Conservation (phyloP, 2,329 filamentous ascomycete species). For the Alternaria conjuncta region DNA sequence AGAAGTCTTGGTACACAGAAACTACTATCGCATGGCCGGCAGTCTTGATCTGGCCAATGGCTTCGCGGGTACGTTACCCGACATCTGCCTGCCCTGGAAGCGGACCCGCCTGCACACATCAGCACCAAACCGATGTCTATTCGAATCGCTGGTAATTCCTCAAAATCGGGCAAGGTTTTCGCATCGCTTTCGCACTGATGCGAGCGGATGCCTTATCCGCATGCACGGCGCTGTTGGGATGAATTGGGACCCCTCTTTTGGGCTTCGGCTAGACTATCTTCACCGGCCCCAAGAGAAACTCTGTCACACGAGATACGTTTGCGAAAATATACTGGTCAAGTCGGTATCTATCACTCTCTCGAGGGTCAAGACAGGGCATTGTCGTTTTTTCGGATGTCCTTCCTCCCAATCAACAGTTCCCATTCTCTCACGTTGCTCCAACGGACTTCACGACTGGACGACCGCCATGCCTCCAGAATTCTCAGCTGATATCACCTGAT, state of each 20-base stretch:
- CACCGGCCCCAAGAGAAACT: neutral
- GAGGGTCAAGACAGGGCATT: neutral
- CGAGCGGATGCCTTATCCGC: neutral
- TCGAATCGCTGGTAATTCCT: neutral
- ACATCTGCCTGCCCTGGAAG: neutral
- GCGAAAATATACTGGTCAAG: neutral
- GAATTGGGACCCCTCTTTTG: neutral
- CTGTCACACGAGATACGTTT: neutral
- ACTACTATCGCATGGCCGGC: neutral
- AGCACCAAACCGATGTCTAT: neutral
- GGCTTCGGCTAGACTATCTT: neutral
- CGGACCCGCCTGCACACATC: neutral
- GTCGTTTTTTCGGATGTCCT: neutral
- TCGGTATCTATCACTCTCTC: neutral
- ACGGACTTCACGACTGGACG: neutral
- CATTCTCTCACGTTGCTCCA: neutral
- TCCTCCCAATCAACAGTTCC: neutral
- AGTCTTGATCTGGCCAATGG: neutral
- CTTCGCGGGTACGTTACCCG: neutral
- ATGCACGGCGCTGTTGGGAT: neutral
- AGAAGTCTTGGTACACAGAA: neutral
- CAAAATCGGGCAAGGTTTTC: neutral
- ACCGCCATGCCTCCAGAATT: neutral
- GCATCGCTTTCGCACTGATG: neutral
- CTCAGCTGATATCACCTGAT: neutral